Percentiles rank a stretch among this genome's conserved stretches.
Conservation (phyloP, 2,329 filamentous ascomycete genomes). For the Rutstroemia sp. region DNA sequence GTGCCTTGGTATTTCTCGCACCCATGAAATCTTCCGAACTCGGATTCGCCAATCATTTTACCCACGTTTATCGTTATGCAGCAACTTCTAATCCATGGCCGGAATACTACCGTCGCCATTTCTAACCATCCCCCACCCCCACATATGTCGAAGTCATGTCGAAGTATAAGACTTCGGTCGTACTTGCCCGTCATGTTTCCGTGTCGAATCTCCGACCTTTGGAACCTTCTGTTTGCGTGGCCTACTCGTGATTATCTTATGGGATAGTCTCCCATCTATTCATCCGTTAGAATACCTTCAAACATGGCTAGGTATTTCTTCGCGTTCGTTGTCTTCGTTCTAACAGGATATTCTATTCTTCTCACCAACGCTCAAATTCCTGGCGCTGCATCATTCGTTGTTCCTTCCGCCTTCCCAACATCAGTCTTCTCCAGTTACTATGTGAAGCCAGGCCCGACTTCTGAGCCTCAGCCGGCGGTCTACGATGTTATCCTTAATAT, state of each 20-base stretch:
- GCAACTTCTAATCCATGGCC: not conserved
- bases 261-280: not conserved
- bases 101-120: not conserved
- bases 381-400: slow-evolving; percentile 33
- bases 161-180: too few relatives aligned
- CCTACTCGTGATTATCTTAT: not conserved
- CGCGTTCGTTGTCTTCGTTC: not conserved
- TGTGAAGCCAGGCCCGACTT: slow-evolving; percentile 36
- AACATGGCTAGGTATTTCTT: not conserved
- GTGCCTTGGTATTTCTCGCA: too few relatives aligned
- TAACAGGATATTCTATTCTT: not conserved
- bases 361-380: slow-evolving; percentile 19
- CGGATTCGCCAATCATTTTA: not conserved
- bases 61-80: not conserved
- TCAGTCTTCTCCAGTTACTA: slow-evolving; percentile 44
- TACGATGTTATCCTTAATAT: slow-evolving; percentile 46
- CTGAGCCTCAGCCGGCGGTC: slow-evolving; percentile 45
- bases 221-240: not conserved
- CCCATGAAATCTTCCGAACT: too few relatives aligned
- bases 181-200: too few relatives aligned
- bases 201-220: too few relatives aligned
- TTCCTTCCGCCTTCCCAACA: slow-evolving; percentile 42
- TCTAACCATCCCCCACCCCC: not conserved
- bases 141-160: too few relatives aligned
- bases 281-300: not conserved